phyloP scores from a whole-genome alignment of 2,329 filamentous ascomycete species.

The Orbilia javanica region DNA sequence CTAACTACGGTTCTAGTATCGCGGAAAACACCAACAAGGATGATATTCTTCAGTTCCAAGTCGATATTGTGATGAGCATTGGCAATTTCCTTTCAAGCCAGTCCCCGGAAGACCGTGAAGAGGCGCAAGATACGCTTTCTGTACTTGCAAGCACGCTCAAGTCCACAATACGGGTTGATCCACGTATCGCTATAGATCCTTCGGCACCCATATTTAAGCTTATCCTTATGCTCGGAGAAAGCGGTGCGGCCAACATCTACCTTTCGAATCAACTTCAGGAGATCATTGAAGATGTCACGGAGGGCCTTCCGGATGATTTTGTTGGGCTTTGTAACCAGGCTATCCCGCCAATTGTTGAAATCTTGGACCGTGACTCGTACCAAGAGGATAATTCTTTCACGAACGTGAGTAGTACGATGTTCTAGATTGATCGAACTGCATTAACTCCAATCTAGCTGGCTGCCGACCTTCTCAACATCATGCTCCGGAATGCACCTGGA shows the following conservation, averaged over 20 bases:
- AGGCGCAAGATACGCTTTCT: constrained; percentile 91
- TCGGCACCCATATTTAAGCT: constrained; percentile 82
- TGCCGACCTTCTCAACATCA: constrained; percentile 82
- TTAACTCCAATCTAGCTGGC: constrained; percentile 72
- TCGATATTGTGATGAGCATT: constrained; percentile 69
- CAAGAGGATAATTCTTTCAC: constrained; percentile 87
- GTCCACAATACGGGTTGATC: constrained; percentile 83
- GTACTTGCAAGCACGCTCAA: constrained; percentile 88
- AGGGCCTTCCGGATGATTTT: constrained; percentile 76
- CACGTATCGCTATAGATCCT: constrained; percentile 77
- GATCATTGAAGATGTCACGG: constrained; percentile 88
- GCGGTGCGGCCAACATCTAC: constrained; percentile 90
- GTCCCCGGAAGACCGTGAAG: constrained; percentile 75
- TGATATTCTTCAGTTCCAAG: constrained; percentile 59
- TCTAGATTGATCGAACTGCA: background rate
- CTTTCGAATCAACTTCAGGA: constrained; percentile 88
- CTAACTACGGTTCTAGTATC: constrained; percentile 63
- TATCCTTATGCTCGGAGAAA: constrained; percentile 88
- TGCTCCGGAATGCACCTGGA: constrained; percentile 84
- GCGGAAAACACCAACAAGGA: constrained; percentile 64
- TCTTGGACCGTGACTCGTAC: constrained; percentile 87
- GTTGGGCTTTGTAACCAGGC: constrained; percentile 85
- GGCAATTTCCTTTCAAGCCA: constrained; percentile 74
- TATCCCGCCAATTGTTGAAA: constrained; percentile 85
- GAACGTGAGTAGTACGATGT: constrained; percentile 69